These are phyloP conservation scores for Thalassiosira hispida DNA, from an alignment of 352 stramenopile genomes.

Conservation along the genomic window DNA sequence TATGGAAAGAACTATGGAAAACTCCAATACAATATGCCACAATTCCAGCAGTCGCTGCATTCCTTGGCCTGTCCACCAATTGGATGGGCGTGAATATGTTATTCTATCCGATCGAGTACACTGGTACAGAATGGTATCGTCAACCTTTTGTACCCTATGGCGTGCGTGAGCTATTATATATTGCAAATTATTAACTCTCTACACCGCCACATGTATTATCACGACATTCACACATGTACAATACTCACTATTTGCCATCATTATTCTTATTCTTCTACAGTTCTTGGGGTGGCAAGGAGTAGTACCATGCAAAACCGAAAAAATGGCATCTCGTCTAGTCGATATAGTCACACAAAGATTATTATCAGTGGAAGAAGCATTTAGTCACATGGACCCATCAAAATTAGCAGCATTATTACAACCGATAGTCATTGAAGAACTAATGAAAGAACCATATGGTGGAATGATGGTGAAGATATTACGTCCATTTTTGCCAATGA, in stretches of 20 bases:
- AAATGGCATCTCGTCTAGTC: constrained; percentile 96
- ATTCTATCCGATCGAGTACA: constrained; percentile 96
- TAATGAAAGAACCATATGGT: constrained; percentile 55
- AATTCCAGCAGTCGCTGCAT: constrained; percentile 75
- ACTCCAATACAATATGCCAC: constrained; percentile 66
- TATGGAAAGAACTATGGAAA: constrained; percentile 36
- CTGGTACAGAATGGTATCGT: constrained; percentile 87
- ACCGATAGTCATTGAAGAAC: constrained; percentile 53
- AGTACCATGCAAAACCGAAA: constrained; percentile 95
- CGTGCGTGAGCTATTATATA: constrained; percentile 50
- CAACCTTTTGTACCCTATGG: constrained; percentile 88
- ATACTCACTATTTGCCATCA: too few relatives aligned
- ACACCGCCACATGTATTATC: not conserved
- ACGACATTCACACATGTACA: too few relatives aligned
- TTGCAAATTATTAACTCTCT: not conserved
- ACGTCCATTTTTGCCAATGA: constrained; percentile 58
- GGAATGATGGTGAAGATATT: constrained; percentile 47
- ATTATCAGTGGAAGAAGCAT: constrained; percentile 77
- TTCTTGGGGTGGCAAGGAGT: constrained; percentile 95
- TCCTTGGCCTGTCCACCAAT: constrained; percentile 73
- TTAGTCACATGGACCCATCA: constrained; percentile 67
- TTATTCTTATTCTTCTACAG: too few relatives aligned
- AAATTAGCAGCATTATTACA: constrained; percentile 57
- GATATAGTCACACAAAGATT: constrained; percentile 92
- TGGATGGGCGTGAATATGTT: constrained; percentile 92